Base-by-base conservation (phyloP, 2,329 filamentous ascomycete species). In the Pseudogymnoascus sp. region DNA sequence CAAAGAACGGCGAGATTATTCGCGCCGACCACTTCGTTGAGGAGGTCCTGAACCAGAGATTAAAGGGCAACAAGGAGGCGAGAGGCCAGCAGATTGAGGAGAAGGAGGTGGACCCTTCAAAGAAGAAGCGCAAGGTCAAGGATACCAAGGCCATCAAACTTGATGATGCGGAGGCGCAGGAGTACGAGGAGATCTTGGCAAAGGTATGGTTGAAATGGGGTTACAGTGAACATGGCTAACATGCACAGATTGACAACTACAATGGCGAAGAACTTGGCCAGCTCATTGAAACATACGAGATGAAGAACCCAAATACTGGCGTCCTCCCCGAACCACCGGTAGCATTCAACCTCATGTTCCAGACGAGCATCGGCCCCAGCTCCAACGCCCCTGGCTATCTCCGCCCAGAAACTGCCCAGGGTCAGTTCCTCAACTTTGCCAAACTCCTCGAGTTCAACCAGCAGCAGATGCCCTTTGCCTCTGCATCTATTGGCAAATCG, bases 331-430 rank as follows among this genome's bases (percentile, higher is more conserved):
- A 85, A 28, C 87, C 89, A 30, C 94, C 94, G 3, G 88, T 96
- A 60, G 82, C 91, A 42, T 97, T 97, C 84, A 99, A 99, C 79
- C 86, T 99, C 72, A 99, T 99, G 94, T 99, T 97, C 82, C 88
- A 93, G 76, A 97, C 93, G 42, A 82, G 90, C 36, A 97, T 99
- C 73, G 94, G 94, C 65, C 92, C 93, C 62, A 95, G 90, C 79
- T 89, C 90, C 76, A 92, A 95, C 73, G 81, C 89, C 66, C 85
- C 89, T 58, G 92, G 91, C 62, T 97, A 91, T 75, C 82, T 97
- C 63, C 85, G 92, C 62, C 94, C 94, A 45, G 94, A 99, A 78
- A 99, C 94, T 30, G 94, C 94, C 3, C 94, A 99, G 81, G 94
- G 94, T 67, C 94, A 99, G 78, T 99, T 99, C 78, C 80, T 97